Evolutionary conservation across 2,329 filamentous ascomycete species (phyloP), one percentile per base, ranked within the genome.

Genomic region (Dothideomycetes sp.): DNA sequence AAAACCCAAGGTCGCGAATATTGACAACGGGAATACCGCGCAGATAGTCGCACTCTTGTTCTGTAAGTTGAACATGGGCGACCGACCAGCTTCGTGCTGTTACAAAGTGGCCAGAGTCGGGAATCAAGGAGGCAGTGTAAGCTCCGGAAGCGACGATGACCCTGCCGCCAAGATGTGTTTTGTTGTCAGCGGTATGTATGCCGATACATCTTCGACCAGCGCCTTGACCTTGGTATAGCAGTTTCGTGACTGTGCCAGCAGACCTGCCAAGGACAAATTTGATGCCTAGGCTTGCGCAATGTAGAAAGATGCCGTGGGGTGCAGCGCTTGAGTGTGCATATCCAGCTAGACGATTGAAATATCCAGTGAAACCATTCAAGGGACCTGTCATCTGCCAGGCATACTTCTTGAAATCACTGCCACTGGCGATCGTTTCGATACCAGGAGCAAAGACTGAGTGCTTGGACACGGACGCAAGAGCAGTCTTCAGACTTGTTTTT

Each of bases 21-120:
- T 78, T 76, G 0, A 71, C 76, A 0, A 78, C 72, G 0, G 77
- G 76, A 9, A 80, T 74, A 2, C 72, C 71, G 2, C 69, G 66
- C 1, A 81, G 65, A 4, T 58, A 59, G 3, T 67, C 64, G 0
- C 70, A 67, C 53, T 81, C 76, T 0, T 67, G 64, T 5, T 70
- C 63, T 0, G 66, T 75, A 1, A 80, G 64, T 33, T 71, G 68
- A 2, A 80, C 61, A 49, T 80, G 76, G 0, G 71, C 75, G 1
- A 81, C 68, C 0, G 71, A 69, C 71, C 74, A 80, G 1, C 65
- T 69, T 42, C 72, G 73, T 4, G 75, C 76, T 0, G 68, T 66
- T 3, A 76, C 63, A 27, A 72, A 69, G 0, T 53, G 55, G 2
- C 69, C 70, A 2, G 74, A 53, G 12, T 67, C 57, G 0, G 76